phyloP scores from a whole-genome alignment of 352 stramenopile genomes.

The Globisporangium recalcitrans region DNA sequence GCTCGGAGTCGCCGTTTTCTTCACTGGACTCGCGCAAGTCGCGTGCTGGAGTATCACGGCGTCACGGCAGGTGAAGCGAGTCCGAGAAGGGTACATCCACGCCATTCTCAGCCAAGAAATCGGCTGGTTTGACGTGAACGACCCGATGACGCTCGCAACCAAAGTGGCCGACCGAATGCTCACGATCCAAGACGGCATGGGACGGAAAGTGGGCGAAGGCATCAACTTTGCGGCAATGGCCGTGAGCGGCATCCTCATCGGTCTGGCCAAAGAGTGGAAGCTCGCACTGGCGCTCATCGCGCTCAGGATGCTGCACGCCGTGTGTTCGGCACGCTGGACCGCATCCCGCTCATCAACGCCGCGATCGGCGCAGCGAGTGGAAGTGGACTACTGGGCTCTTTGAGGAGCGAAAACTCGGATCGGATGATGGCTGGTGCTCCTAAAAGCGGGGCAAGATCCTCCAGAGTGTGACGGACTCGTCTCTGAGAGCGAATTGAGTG shows the following conservation, averaged over 20 bases:
- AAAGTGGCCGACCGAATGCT: slow-evolving; percentile 30
- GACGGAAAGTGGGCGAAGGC: slow-evolving; percentile 35
- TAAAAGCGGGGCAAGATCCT: slow-evolving; percentile 15
- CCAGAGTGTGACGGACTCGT: slow-evolving; percentile 6
- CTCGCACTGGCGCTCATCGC: not conserved
- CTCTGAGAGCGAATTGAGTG: no score
- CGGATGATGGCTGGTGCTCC: not conserved
- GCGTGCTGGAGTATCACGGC: slow-evolving; percentile 1
- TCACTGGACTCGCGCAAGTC: slow-evolving; percentile 1
- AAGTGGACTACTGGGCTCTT: not conserved
- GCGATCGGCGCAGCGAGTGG: not conserved
- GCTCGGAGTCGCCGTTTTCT: not conserved
- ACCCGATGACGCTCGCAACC: slow-evolving; percentile 41
- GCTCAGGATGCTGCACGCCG: slow-evolving; percentile 18
- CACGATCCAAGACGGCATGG: slow-evolving; percentile 42
- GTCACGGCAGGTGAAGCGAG: slow-evolving; percentile 27
- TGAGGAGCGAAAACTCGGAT: not conserved
- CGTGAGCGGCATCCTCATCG: slow-evolving; percentile 1
- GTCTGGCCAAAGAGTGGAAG: not conserved
- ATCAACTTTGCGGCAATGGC: slow-evolving; percentile 29
- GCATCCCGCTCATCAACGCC: slow-evolving; percentile 25
- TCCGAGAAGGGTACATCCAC: slow-evolving; percentile 46
- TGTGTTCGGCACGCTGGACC: slow-evolving; percentile 34
- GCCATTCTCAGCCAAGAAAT: slow-evolving; percentile 62
- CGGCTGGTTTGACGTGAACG: slow-evolving; percentile 66